phyloP scores from a whole-genome alignment of 129 eudicot genomes.

The Gnaphalium uliginosum region DNA sequence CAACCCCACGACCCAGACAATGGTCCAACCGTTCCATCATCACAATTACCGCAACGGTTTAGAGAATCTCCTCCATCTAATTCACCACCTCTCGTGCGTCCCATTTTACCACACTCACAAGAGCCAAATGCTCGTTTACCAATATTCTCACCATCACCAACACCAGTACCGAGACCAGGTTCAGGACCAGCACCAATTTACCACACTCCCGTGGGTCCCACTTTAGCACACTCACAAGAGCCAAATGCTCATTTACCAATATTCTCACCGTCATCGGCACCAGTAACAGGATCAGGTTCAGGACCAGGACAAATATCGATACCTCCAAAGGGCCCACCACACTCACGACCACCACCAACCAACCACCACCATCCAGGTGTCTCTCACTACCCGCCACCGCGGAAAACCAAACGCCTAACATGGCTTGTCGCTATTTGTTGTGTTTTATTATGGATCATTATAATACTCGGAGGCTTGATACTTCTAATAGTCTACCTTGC shows the following conservation, averaged over 20 bases:
- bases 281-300: no score
- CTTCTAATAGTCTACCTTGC: conserved; percentile 69
- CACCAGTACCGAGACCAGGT: background rate
- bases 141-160: conserved; percentile 2
- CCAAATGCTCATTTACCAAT: conserved; percentile 27
- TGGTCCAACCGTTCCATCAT: conserved; percentile 12
- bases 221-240: conserved; percentile 28
- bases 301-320: background rate
- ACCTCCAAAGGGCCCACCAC: conserved; percentile 15
- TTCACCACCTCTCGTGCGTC: background rate
- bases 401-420: conserved; percentile 48
- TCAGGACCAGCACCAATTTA: conserved; percentile 10
- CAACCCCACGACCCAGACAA: conserved; percentile 32
- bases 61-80: conserved; percentile 28
- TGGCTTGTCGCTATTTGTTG: conserved; percentile 80
- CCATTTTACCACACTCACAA: conserved; percentile 30
- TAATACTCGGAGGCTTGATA: conserved; percentile 74
- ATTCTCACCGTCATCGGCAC: conserved; percentile 11
- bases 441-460: conserved; percentile 70
- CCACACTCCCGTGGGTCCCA: background rate
- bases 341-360: conserved; percentile 17
- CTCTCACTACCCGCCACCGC: conserved; percentile 33
- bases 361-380: background rate
- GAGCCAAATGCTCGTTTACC: conserved; percentile 27
- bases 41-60: conserved; percentile 33